These are phyloP conservation scores for Xylaria longipes DNA, from an alignment of 495 filamentous ascomycete genomes.

Conservation along the genomic window DNA sequence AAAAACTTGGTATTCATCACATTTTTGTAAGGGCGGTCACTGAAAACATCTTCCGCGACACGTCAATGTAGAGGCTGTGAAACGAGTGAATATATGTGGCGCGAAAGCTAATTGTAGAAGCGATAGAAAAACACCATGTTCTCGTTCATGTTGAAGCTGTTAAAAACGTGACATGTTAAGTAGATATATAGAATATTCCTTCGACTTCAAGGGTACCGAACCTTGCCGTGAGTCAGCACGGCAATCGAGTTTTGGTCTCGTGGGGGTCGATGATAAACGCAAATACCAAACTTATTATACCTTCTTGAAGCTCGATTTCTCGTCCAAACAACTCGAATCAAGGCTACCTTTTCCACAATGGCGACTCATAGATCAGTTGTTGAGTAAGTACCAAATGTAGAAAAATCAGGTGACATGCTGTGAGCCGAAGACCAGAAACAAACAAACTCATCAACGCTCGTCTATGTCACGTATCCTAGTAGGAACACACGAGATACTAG, in stretches of 20 bases:
- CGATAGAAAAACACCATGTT: neutral
- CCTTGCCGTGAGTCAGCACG: conserved; percentile 19
- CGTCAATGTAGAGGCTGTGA: neutral
- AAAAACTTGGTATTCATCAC: neutral
- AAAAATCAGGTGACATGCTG: neutral
- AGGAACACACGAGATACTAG: neutral
- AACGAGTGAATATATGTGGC: neutral
- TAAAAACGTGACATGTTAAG: neutral
- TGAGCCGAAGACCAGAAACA: neutral
- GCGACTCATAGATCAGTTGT: neutral
- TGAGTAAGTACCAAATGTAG: neutral
- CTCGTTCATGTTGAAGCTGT: neutral
- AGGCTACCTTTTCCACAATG: neutral
- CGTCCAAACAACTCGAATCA: neutral
- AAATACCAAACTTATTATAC: neutral
- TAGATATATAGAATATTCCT: neutral
- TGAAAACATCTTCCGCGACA: neutral
- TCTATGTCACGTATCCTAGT: neutral
- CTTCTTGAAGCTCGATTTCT: neutral
- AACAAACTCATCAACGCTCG: neutral
- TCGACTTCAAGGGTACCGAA: neutral
- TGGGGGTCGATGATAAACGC: conserved; percentile 11
- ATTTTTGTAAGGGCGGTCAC: neutral
- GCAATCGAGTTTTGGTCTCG: conserved; percentile 9
- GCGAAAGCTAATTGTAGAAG: neutral